Conservation (phyloP, 352 stramenopile genomes). For the Thalassiosira ordinaria region DNA sequence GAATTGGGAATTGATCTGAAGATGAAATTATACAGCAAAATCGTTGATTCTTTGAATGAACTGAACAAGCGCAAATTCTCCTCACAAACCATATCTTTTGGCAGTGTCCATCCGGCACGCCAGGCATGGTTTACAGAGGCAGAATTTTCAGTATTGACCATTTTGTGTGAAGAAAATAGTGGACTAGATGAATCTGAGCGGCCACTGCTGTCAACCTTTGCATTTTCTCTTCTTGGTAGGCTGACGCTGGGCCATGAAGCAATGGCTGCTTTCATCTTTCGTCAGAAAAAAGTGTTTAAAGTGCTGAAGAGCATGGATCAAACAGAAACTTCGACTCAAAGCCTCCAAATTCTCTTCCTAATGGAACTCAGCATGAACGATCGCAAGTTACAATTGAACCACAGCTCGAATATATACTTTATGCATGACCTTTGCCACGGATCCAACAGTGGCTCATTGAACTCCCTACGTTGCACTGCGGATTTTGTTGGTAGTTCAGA, state of each 20-base stretch:
- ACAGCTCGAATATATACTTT: slow-evolving; percentile 50
- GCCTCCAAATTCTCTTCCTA: slow-evolving; percentile 53
- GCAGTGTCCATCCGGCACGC: slow-evolving; percentile 31
- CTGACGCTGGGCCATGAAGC: slow-evolving; percentile 75
- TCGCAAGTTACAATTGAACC: slow-evolving; percentile 41
- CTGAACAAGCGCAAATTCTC: background rate
- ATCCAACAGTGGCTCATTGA: slow-evolving; percentile 14
- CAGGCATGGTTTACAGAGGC: slow-evolving; percentile 70
- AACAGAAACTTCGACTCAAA: slow-evolving; percentile 8
- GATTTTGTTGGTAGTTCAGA: slow-evolving; percentile 39
- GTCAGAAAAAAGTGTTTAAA: slow-evolving; percentile 60
- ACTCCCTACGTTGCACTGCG: slow-evolving; percentile 46
- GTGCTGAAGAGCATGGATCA: slow-evolving; percentile 2
- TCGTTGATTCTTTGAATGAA: slow-evolving; percentile 21
- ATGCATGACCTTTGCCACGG: slow-evolving; percentile 1
- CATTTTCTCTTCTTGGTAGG: slow-evolving; percentile 72
- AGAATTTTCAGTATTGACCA: slow-evolving; percentile 67
- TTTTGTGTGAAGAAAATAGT: slow-evolving; percentile 48
- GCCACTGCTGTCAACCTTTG: slow-evolving; percentile 50
- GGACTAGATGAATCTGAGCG: slow-evolving; percentile 19
- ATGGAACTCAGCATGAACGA: slow-evolving; percentile 56
- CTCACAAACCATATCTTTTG: background rate
- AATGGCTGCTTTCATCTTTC: slow-evolving; percentile 71
- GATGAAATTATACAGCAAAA: slow-evolving; percentile 26
- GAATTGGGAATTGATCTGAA: background rate